Evolutionary conservation across 2,329 filamentous ascomycete species (phyloP), one percentile per base, ranked within the genome.

Genomic region (Mycosphaerella sp.): DNA sequence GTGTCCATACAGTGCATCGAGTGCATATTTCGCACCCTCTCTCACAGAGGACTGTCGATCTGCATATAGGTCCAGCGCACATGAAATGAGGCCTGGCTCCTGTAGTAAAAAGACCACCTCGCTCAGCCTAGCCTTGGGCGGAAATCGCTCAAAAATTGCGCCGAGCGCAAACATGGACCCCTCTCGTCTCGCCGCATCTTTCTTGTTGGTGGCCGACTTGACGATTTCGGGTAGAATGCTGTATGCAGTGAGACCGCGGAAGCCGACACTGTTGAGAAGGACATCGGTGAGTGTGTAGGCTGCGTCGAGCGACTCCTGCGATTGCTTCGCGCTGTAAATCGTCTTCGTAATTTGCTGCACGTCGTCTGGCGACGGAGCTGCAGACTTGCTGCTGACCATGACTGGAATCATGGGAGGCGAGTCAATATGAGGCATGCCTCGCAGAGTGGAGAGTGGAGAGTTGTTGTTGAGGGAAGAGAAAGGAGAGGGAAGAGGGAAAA

Each of bases 151-250:
- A 66, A 97, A 92, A 45, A 98, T 78, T 51, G 95, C 92, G 54
- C 95, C 93, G 23, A 97, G 80, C 41, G 95, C 85, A 71, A 96
- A 95, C 83, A 97, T 95, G 61, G 91, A 87, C 67, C 90, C 89
- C 75, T 98, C 93, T 65, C 92, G 82, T 64, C 82, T 83, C 39
- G 86, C 80, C 12, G 86, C 86, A 72, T 85, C 91, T 79, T 98
- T 98, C 83, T 97, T 98, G 75, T 97, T 90, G 64, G 79, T 76
- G 3, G 92, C 90, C 38, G 88, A 89, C 78, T 95, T 87, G 67
- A 81, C 81, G 65, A 85, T 78, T 59, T 81, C 79, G 21, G 79
- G 76, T 45, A 87, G 69, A 45, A 87, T 72, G 60, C 80, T 80
- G 72, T 86, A 86, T 54, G 74, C 74, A 46, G 77, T 71, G 51